These are phyloP conservation scores for Kodamaea neixiangensis DNA, from an alignment of 805 yeast species.

Conservation along the genomic window DNA sequence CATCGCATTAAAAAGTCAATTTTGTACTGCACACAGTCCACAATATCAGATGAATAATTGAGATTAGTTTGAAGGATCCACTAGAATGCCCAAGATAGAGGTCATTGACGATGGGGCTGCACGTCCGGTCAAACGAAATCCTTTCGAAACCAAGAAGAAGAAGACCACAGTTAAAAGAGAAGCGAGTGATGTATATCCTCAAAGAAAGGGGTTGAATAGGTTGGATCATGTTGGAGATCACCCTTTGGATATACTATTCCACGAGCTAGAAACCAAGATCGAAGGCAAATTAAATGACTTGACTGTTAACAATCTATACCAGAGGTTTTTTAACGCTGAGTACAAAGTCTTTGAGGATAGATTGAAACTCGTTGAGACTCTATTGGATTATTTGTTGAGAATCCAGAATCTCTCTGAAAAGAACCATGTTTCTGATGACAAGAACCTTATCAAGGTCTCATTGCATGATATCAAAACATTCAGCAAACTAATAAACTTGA, in stretches of 20 bases:
- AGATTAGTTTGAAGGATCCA: not conserved
- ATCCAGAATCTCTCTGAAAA: constrained; percentile 40
- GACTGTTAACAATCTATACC: constrained; percentile 18
- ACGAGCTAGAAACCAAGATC: constrained; percentile 27
- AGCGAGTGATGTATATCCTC: constrained; percentile 33
- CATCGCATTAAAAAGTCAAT: constrained; percentile 6
- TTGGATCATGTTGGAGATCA: constrained; percentile 29
- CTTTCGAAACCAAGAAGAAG: constrained; percentile 13
- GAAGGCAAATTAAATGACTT: constrained; percentile 26
- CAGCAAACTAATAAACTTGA: constrained; percentile 59
- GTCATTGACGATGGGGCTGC: constrained; percentile 8
- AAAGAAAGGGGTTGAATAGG: constrained; percentile 35
- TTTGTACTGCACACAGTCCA: constrained; percentile 5
- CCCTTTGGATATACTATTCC: constrained; percentile 39
- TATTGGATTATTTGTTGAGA: constrained; percentile 37
- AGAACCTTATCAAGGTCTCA: constrained; percentile 60
- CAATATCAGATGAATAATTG: not conserved
- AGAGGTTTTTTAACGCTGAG: constrained; percentile 6
- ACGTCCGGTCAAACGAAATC: not conserved
- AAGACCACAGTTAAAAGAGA: constrained; percentile 32
- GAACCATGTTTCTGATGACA: too few species aligned
- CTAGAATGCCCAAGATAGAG: constrained; percentile 25
- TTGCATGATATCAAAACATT: constrained; percentile 82
- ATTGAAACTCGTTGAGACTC: constrained; percentile 29
- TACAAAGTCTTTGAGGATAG: not conserved